phyloP scores from a whole-genome alignment of 2,329 filamentous ascomycete genomes.

The Hypoxylon rubiginosum region DNA sequence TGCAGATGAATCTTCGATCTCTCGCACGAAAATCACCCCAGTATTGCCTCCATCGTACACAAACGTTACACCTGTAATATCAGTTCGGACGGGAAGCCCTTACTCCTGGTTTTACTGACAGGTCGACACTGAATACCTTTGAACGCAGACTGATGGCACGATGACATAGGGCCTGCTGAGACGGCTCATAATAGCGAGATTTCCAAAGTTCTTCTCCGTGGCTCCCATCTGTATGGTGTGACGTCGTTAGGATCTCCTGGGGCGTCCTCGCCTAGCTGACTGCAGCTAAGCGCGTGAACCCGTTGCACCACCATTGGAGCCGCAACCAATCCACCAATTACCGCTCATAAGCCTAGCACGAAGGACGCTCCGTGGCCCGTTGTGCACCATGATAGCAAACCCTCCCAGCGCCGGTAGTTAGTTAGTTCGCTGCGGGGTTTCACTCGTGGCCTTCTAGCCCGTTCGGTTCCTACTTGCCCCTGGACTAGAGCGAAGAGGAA shows the following conservation, averaged over 20 bases:
- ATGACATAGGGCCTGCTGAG: slow-evolving; percentile 11
- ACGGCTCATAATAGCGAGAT: not conserved
- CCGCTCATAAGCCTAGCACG: slow-evolving; percentile 11
- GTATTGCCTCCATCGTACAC: not conserved
- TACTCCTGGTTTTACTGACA: not conserved
- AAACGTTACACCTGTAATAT: slow-evolving; percentile 5
- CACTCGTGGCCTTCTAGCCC: slow-evolving; percentile 12
- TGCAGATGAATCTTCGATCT: slow-evolving; percentile 34
- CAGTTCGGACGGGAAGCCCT: not conserved
- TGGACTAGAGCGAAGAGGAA: not conserved
- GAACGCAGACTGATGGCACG: not conserved
- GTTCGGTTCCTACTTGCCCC: slow-evolving; percentile 10
- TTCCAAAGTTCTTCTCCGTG: slow-evolving; percentile 9
- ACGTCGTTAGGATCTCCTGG: slow-evolving; percentile 24
- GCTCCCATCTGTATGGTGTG: slow-evolving; percentile 8
- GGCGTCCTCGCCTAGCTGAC: slow-evolving; percentile 12
- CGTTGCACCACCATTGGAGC: slow-evolving; percentile 25
- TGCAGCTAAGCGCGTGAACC: slow-evolving; percentile 21
- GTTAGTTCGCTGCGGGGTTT: not conserved
- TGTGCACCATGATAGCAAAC: slow-evolving; percentile 19
- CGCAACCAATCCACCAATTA: slow-evolving; percentile 21
- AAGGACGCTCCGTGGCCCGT: not conserved
- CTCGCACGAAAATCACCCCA: not conserved
- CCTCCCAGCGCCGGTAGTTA: not conserved
- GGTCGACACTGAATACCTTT: not conserved